These are phyloP conservation scores for Phytopythium helicoides DNA, from an alignment of 352 stramenopile species.

Conservation along the genomic window DNA sequence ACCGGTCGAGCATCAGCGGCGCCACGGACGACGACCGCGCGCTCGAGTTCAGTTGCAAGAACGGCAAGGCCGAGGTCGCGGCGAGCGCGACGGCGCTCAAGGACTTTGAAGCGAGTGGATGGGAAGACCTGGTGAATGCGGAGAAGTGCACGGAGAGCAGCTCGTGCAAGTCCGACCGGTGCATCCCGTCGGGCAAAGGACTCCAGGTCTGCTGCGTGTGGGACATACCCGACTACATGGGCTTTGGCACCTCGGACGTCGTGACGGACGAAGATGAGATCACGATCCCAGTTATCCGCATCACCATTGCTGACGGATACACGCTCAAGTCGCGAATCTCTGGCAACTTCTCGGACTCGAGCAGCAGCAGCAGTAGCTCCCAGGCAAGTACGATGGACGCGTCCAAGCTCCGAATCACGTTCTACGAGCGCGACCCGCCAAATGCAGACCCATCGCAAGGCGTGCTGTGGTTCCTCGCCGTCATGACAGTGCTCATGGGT, in stretches of 20 bases:
- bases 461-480: slow-evolving; percentile 76
- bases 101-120: slow-evolving; percentile 22
- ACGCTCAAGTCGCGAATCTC: slow-evolving; percentile 42
- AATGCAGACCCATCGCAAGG: slow-evolving; percentile 60
- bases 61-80: slow-evolving; percentile 31
- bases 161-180: slow-evolving; percentile 56
- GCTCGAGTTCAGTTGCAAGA: slow-evolving; percentile 63
- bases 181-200: slow-evolving; percentile 48
- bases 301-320: slow-evolving; percentile 60
- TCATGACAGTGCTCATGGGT: slow-evolving; percentile 66
- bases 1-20: slow-evolving; percentile 34
- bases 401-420: slow-evolving; percentile 31
- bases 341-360: slow-evolving; percentile 2
- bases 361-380: slow-evolving; percentile 5
- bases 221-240: slow-evolving; percentile 75
- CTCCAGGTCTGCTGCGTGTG: slow-evolving; percentile 77
- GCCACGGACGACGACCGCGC: slow-evolving; percentile 28
- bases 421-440: slow-evolving; percentile 63
- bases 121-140: slow-evolving; percentile 36
- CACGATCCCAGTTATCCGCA: slow-evolving; percentile 63
- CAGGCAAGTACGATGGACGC: slow-evolving; percentile 17
- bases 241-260: slow-evolving; percentile 35
- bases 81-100: slow-evolving; percentile 23
- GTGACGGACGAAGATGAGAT: slow-evolving; percentile 40
- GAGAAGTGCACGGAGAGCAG: slow-evolving; percentile 34